Conservation (phyloP, 805 yeast genomes). For the Brettanomyces nanus region DNA sequence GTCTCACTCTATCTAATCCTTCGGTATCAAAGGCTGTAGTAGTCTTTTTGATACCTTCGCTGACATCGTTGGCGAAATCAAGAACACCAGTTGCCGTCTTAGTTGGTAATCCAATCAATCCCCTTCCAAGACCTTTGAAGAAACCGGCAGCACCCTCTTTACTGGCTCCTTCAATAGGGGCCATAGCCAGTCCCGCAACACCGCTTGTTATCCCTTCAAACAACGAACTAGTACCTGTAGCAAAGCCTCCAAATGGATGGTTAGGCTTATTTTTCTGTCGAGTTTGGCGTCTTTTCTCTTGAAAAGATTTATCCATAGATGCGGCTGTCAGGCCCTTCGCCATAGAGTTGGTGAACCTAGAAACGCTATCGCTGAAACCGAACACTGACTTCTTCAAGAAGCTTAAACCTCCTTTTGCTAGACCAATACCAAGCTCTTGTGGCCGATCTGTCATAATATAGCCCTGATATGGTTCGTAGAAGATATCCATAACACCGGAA, state of each 20-base stretch:
- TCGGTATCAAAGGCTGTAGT: slow-evolving; percentile 84
- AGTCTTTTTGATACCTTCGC: slow-evolving; percentile 90
- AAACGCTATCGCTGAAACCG: slow-evolving; percentile 89
- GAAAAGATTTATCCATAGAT: slow-evolving; percentile 79
- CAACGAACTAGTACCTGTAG: slow-evolving; percentile 82
- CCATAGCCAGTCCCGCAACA: slow-evolving; percentile 78
- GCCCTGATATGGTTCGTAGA: slow-evolving; percentile 96
- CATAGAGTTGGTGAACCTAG: slow-evolving; percentile 86
- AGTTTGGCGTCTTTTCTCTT: slow-evolving; percentile 71
- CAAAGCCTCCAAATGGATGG: slow-evolving; percentile 78
- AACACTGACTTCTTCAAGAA: slow-evolving; percentile 91
- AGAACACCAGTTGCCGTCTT: slow-evolving; percentile 93
- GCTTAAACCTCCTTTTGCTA: slow-evolving; percentile 94
- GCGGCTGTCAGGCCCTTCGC: slow-evolving; percentile 92
- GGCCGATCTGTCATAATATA: slow-evolving; percentile 91
- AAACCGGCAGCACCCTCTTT: slow-evolving; percentile 87
- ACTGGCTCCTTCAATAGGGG: slow-evolving; percentile 87
- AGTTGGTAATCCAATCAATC: slow-evolving; percentile 92
- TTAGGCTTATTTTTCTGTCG: slow-evolving; percentile 72
- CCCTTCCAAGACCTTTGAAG: slow-evolving; percentile 89
- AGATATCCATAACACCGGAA: slow-evolving; percentile 93
- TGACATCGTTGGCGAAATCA: slow-evolving; percentile 84
- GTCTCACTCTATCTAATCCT: slow-evolving; percentile 67
- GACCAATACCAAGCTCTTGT: slow-evolving; percentile 87
- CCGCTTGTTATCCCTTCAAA: slow-evolving; percentile 85